Evolutionary conservation across 768 basidiomycete genomes (phyloP).

Genomic region (Mycena leptocephala): DNA sequence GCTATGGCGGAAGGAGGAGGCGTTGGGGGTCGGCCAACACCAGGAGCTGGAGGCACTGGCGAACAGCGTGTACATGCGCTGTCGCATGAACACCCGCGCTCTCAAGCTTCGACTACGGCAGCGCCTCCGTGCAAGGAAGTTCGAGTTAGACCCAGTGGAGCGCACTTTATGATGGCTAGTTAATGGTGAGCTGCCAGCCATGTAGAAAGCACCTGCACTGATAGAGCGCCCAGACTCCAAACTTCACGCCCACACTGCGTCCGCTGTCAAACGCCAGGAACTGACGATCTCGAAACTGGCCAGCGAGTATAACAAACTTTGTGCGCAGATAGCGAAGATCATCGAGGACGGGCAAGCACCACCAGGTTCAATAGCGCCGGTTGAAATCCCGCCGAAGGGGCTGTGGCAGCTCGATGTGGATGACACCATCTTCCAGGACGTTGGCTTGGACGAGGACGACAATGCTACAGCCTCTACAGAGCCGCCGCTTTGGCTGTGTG

Average conservation of each 20-base stretch:
- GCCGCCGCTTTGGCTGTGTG: conserved; percentile 46
- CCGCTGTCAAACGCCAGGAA: not conserved
- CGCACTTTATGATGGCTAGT: not conserved
- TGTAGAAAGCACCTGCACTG: not conserved
- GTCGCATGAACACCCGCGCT: not conserved
- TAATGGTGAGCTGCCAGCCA: not conserved
- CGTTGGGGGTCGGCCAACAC: not conserved
- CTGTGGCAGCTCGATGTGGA: conserved; percentile 4
- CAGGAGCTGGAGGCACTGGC: not conserved
- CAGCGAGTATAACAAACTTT: conserved; percentile 7
- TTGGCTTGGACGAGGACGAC: conserved; percentile 25
- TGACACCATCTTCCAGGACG: not conserved
- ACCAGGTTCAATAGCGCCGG: not conserved
- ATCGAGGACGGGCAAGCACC: not conserved
- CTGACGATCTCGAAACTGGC: not conserved
- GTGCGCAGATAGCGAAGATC: not conserved
- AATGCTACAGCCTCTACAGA: no score
- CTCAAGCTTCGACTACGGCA: conserved; percentile 15
- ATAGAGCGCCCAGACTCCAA: not conserved
- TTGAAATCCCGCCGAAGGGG: not conserved
- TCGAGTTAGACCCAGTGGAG: conserved; percentile 8
- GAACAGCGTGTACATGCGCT: not conserved
- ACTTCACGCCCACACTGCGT: not conserved
- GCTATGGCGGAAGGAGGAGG: not conserved
- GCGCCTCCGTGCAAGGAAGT: not conserved